Evolutionary conservation across 768 basidiomycete species (phyloP).

Genomic region (Lactarius sp.): DNA sequence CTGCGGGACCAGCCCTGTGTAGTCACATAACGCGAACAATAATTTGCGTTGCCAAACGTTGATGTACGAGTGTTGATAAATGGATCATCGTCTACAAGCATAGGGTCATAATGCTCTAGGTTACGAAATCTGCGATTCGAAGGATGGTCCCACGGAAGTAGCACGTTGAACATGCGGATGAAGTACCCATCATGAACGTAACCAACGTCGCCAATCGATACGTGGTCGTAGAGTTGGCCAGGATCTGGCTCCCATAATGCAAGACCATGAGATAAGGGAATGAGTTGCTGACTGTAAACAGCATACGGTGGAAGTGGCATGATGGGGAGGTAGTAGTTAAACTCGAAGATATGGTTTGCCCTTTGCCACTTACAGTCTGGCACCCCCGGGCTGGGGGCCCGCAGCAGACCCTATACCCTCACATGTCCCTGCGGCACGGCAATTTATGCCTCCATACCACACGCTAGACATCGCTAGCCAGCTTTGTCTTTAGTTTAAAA

Average conservation of each 20-base stretch:
- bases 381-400: too few relatives aligned
- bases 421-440: too few relatives aligned
- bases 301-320: not conserved
- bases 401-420: too few relatives aligned
- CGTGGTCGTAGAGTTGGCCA: conserved; percentile 16
- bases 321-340: too few relatives aligned
- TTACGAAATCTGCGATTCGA: not conserved
- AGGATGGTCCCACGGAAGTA: not conserved
- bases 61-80: not conserved
- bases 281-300: not conserved
- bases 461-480: too few relatives aligned
- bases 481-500: too few relatives aligned
- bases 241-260: conserved; percentile 13
- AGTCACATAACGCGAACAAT: not conserved
- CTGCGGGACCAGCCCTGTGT: not conserved
- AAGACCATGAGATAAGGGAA: conserved; percentile 7
- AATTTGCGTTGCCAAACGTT: not conserved
- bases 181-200: conserved; percentile 20
- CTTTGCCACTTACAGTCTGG: too few relatives aligned
- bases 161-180: conserved; percentile 22
- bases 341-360: too few relatives aligned
- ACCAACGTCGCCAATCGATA: conserved; percentile 26
- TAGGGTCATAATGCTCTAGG: not conserved
- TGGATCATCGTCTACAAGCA: not conserved
- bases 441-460: too few relatives aligned